Percentiles rank a stretch among this genome's conserved stretches.
Conservation (phyloP, 257 asterid species). For the Nicotiana attenuata region DNA sequence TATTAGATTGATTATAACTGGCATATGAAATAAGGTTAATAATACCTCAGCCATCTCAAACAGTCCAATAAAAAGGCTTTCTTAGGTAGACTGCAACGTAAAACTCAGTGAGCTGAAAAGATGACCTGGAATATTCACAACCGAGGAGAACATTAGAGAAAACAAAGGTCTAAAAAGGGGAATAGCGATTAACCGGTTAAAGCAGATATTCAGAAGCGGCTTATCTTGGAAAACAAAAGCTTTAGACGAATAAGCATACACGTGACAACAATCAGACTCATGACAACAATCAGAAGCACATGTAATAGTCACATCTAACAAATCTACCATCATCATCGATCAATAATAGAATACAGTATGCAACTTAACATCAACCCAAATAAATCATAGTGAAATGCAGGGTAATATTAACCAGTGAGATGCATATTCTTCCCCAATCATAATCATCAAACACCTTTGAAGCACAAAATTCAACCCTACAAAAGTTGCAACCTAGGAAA, state of each 20-base stretch:
- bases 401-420: neutral
- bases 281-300: neutral
- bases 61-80: neutral
- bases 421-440: neutral
- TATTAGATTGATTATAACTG: neutral
- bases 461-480: neutral
- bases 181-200: neutral
- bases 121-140: slow-evolving; percentile 18
- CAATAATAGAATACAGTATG: neutral
- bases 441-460: neutral
- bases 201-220: neutral
- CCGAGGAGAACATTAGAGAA: neutral
- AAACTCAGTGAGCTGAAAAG: slow-evolving; percentile 13
- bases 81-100: neutral
- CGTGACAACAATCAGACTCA: neutral
- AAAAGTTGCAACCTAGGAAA: neutral
- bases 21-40: neutral
- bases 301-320: neutral
- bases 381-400: neutral
- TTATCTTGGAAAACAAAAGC: neutral
- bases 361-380: neutral
- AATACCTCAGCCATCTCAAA: slow-evolving; percentile 56
- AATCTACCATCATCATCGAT: neutral
- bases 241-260: neutral
- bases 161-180: neutral